A percentile compares a stretch with the other conserved stretches of the same genome.
These are phyloP conservation scores for Simplicillium aogashimaense DNA, from an alignment of 2,329 filamentous ascomycete genomes.

Conservation along the genomic window DNA sequence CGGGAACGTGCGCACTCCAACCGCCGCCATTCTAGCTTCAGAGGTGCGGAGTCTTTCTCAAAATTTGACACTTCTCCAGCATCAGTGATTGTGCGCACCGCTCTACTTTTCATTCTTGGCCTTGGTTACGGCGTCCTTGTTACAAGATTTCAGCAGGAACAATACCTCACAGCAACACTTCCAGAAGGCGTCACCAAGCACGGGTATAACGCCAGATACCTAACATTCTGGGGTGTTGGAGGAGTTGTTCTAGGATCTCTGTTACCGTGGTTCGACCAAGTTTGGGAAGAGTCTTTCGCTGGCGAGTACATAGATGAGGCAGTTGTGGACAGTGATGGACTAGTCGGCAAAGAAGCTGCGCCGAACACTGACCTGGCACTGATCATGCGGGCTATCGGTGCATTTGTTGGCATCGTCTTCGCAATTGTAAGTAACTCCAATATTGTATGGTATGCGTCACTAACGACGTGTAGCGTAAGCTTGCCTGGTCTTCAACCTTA, in stretches of 20 bases:
- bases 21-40: conserved; percentile 24
- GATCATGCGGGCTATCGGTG: conserved; percentile 46
- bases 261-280: conserved; percentile 72
- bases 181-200: conserved; percentile 27
- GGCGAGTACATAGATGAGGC: conserved; percentile 21
- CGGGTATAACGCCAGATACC: conserved; percentile 51
- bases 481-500: conserved; percentile 91
- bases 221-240: conserved; percentile 71
- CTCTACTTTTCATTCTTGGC: conserved; percentile 68
- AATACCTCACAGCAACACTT: conserved; percentile 52
- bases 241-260: conserved; percentile 70
- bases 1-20: conserved; percentile 24
- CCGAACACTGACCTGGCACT: conserved; percentile 63
- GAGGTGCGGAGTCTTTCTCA: conserved; percentile 15
- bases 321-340: conserved; percentile 17
- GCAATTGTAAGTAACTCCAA: conserved; percentile 57
- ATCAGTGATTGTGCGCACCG: conserved; percentile 47
- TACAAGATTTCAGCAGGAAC: conserved; percentile 64
- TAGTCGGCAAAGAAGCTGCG: conserved; percentile 19
- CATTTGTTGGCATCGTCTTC: conserved; percentile 51
- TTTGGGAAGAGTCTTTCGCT: conserved; percentile 53
- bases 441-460: too few relatives aligned
- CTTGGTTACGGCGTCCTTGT: conserved; percentile 76
- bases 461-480: conserved; percentile 52
- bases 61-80: conserved; percentile 11